Percentiles rank a stretch among this genome's conserved stretches.
These are phyloP conservation scores for Westerdykella aurantiaca DNA, from an alignment of 2,329 filamentous ascomycete genomes.

Conservation along the genomic window DNA sequence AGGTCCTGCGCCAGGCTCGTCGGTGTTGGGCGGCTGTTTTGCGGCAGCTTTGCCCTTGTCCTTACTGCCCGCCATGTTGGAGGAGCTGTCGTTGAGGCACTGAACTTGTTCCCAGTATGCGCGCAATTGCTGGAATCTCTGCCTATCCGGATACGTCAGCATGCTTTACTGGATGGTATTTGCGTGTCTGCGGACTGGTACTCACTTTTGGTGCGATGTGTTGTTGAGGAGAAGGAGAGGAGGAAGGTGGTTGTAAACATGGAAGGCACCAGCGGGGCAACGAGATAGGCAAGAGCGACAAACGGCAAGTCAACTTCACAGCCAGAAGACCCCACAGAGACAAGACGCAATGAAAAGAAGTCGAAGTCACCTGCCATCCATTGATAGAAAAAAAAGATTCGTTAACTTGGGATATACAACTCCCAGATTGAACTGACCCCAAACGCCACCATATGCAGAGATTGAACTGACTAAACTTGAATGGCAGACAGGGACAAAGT, in stretches of 20 bases:
- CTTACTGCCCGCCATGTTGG: constrained; percentile 25
- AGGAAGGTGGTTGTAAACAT: constrained; percentile 8
- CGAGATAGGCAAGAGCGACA: no score
- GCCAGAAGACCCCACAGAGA: neutral
- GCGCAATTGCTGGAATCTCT: constrained; percentile 28
- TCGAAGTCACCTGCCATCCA: neutral
- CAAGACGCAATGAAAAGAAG: neutral
- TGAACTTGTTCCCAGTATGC: constrained; percentile 30
- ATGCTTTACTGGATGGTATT: constrained; percentile 18
- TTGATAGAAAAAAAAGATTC: neutral
- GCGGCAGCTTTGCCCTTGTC: constrained; percentile 11
- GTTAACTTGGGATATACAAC: neutral
- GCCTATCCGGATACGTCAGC: constrained; percentile 31
- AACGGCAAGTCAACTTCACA: neutral
- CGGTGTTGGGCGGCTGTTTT: constrained; percentile 7
- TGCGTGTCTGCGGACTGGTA: neutral
- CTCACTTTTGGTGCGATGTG: constrained; percentile 12
- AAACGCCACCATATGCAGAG: neutral
- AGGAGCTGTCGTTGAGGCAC: constrained; percentile 4
- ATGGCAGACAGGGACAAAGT: neutral
- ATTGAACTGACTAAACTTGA: neutral
- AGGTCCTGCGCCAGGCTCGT: constrained; percentile 6
- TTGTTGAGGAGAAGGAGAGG: constrained; percentile 7
- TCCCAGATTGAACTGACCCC: neutral
- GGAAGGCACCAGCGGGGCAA: constrained; percentile 9